Base-by-base conservation (phyloP, 768 basidiomycete genomes). In the Lactarius pseudohatsudake region DNA sequence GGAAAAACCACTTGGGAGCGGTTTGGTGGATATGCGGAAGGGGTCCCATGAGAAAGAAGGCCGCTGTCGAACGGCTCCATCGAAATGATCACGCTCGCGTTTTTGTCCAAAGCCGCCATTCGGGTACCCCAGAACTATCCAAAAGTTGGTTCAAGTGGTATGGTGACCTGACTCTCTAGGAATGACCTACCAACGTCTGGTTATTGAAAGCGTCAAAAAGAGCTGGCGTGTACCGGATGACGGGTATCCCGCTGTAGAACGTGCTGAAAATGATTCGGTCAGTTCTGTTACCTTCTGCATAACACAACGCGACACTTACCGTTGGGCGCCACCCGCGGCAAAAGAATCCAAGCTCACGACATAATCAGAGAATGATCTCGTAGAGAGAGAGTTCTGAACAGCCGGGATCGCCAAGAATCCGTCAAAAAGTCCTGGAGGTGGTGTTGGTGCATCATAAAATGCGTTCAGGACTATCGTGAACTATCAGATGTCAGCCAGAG, bases 391-490 rank as follows among this genome's bases (percentile, higher is more conserved):
- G 1, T 20, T 40, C 30, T 28, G 11, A 10, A 4, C 36, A 32
- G 59, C 1, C 3, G 68, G 68, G 7, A 69, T 69, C 1, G 67
- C 60, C 59, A 72, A 56, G 54, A 72, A 62, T n/a, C 64, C 71
- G 11, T 72, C 71, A 38, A 73, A 72, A 1, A 67, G 45, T 8
- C 67, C 69, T 0, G 32, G 54, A 4, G 69, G 62, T 10, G 69
- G 66, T 2, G 64, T 63, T 2, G 72, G 71, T 1, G 57, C 69
- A 45, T 72, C 69, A 58, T 72, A 72, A 32, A 70, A 72, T 13
- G 63, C 2, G 9, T 57, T n/a, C 22, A 53, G 22, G 15, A 7
- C 1, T 53, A 26, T 26, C 13, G 2, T 2, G 13, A 53, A 26
- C 50, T 53, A 53, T 26, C 26, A 26, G 15, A 53, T 15, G 50